Conservation (phyloP, 345 rosid species). For the Camelina laxa region DNA sequence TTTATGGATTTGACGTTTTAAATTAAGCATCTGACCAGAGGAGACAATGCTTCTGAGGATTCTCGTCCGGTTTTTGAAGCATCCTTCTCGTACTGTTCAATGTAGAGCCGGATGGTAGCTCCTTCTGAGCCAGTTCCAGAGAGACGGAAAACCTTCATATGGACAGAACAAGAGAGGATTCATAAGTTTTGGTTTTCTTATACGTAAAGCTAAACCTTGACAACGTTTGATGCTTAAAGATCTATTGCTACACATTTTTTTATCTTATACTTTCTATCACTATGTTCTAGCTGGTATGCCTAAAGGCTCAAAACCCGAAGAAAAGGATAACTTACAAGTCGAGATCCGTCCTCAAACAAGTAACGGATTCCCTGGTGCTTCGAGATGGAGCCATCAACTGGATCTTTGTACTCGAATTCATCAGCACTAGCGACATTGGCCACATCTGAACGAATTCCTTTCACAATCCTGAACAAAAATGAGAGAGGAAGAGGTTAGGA, state of each 20-base stretch:
- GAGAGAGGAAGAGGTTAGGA: not conserved
- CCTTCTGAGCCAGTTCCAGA: conserved; percentile 99
- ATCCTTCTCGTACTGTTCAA: conserved; percentile 97
- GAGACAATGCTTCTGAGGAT: conserved; percentile 87
- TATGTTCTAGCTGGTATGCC: conserved; percentile 22
- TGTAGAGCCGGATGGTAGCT: conserved; percentile 95
- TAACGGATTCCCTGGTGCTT: conserved; percentile 95
- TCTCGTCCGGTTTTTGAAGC: conserved; percentile 86
- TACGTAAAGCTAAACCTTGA: too few relatives aligned
- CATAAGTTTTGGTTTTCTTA: conserved; percentile 4
- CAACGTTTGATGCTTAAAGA: too few relatives aligned
- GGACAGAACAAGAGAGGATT: not conserved
- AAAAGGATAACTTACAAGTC: conserved; percentile 64
- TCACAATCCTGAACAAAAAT: conserved; percentile 60
- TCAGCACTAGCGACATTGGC: conserved; percentile 77
- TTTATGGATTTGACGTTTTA: not conserved
- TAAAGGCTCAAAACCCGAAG: not conserved
- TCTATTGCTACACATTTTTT: not conserved
- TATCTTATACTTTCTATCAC: not conserved
- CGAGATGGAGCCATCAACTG: conserved; percentile 95
- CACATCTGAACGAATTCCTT: conserved; percentile 69
- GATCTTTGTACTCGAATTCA: conserved; percentile 98
- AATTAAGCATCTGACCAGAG: conserved; percentile 62
- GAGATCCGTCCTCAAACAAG: conserved; percentile 92
- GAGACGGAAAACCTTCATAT: conserved; percentile 85